Evolutionary conservation across 148 eudicot genomes (phyloP), one percentile per base, ranked within the genome.

Genomic region (Salicornia ramosissima): DNA sequence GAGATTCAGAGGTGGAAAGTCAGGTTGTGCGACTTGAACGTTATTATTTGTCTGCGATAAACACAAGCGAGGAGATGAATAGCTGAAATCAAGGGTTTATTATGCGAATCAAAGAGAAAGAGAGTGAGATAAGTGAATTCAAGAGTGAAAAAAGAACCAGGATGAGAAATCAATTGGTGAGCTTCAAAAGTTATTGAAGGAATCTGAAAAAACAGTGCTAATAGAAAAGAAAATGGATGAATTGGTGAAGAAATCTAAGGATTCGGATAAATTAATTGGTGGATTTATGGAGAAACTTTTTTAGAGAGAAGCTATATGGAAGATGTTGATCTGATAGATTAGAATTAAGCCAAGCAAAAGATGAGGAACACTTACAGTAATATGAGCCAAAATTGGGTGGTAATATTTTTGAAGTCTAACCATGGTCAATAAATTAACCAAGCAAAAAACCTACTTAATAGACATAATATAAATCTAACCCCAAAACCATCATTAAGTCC

Each of bases 1-100:
- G 79, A 55, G 79, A 74, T 7, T 47, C 51, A 33, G 77, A 77
- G 71, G 80, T 72, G n/a, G 77, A 76, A 64, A 70, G 70, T 0
- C 70, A 70, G 39, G 61, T 74, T 31, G 22, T 57, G 46, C 70
- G 77, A 21, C 70, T 78, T 4, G 70, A 78, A n/a, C 77, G 69
- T 39, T 77, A 78, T 19, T 60, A 68, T 2, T 28, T 69, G 36
- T 62, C 71, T 11, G 65, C 74, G 2, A 46, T 66, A 53, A 69
- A 63, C 47, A 66, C 65, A 21, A 59, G 36, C 7, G 64, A 45
- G 6, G 81, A 73, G 30, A 34, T 52, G 16, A 68, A 16, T 19
- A 16, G 62, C 14, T 71, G 76, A 76, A 63, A 63, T 40, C 34
- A 34, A 15, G 50, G 53, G 25, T 64, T 80, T 21, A 68, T 21